phyloP scores from a whole-genome alignment of 2,329 filamentous ascomycete species.

The Colletotrichum acutatum region DNA sequence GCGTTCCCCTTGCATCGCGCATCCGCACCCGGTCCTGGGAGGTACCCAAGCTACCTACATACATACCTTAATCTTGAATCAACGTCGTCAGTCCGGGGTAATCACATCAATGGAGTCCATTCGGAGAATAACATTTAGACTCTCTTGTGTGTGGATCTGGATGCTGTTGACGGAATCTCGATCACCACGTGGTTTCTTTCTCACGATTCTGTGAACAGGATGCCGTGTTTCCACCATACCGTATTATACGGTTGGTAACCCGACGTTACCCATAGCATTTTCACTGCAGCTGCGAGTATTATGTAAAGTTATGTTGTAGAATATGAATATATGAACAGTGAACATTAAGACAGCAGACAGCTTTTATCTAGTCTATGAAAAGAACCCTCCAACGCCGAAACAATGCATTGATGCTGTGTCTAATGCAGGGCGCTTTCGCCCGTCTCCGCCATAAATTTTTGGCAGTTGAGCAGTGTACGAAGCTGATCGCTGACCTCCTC shows the following conservation, averaged over 20 bases:
- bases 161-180: not conserved
- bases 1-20: not conserved
- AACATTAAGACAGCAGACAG: not conserved
- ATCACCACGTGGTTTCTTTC: not conserved
- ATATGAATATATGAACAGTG: not conserved
- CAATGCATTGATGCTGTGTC: constrained; percentile 20
- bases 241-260: not conserved
- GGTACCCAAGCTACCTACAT: not conserved
- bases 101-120: not conserved
- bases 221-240: not conserved
- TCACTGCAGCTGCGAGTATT: not conserved
- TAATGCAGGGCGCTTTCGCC: constrained; percentile 55
- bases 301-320: not conserved
- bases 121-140: not conserved
- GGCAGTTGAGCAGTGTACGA: constrained; percentile 67
- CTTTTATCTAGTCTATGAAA: constrained; percentile 33
- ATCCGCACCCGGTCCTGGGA: not conserved
- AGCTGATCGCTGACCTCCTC: constrained; percentile 71
- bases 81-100: not conserved
- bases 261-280: not conserved
- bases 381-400: constrained; percentile 10
- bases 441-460: constrained; percentile 60
- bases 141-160: not conserved
- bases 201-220: not conserved
- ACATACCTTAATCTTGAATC: not conserved